A percentile compares a stretch with the other conserved stretches of the same genome.
phyloP scores from a whole-genome alignment of 1,284 basidiomycete species.

The Cryptococcus deneoformans region DNA sequence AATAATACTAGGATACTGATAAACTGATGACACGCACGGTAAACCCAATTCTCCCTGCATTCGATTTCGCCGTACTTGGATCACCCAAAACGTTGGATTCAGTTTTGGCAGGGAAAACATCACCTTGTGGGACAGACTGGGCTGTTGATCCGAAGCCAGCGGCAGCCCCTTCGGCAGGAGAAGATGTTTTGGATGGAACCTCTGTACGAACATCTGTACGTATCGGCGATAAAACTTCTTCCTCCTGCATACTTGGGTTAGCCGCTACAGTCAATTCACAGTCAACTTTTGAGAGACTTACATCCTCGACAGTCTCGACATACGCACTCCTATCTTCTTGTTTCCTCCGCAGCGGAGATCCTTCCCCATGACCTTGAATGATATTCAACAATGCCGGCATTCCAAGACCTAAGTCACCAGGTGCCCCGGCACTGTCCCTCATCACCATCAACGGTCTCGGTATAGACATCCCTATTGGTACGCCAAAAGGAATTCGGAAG shows the following conservation, averaged over 20 bases:
- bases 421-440: conserved; percentile 23
- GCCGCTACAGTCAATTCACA: conserved; percentile 2
- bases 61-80: too few species aligned
- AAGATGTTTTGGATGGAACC: background rate
- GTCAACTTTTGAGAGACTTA: conserved; percentile 17
- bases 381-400: conserved; percentile 11
- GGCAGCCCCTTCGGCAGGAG: background rate
- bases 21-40: too few species aligned
- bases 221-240: conserved; percentile 4
- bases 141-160: background rate
- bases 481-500: conserved; percentile 32
- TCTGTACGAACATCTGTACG: background rate
- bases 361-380: conserved; percentile 1
- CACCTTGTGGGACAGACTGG: background rate
- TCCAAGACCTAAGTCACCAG: conserved; percentile 24
- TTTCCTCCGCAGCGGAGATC: conserved; percentile 2
- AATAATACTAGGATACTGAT: too few species aligned
- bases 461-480: conserved; percentile 17
- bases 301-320: conserved; percentile 46
- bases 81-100: too few species aligned
- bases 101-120: background rate
- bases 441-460: conserved; percentile 29
- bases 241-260: conserved; percentile 9
- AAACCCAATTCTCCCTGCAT: too few species aligned
- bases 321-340: conserved; percentile 37